These are phyloP conservation scores for Colletotrichum neosansevieriae DNA, from an alignment of 2,329 filamentous ascomycete species.

Conservation along the genomic window DNA sequence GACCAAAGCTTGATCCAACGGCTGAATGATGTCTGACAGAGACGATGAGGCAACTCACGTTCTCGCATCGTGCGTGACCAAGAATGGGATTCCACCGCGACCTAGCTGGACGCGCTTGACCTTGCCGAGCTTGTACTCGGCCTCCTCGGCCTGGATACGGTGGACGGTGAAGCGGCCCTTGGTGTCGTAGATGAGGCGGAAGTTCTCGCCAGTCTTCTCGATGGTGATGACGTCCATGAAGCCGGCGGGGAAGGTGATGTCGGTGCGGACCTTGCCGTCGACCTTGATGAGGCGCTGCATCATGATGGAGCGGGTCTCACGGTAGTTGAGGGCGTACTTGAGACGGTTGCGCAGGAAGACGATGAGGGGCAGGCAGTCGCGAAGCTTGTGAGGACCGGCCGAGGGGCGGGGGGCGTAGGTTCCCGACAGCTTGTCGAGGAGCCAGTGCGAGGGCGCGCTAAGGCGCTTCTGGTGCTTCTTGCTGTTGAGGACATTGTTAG, in stretches of 20 bases:
- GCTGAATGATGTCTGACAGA: conserved; percentile 98
- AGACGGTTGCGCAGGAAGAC: conserved; percentile 97
- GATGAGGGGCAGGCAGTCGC: conserved; percentile 98
- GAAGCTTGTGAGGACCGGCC: conserved; percentile 97
- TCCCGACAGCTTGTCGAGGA: conserved; percentile 99
- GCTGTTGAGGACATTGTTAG: conserved; percentile 63
- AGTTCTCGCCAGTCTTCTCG: conserved; percentile 99
- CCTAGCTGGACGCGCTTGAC: conserved; percentile 99
- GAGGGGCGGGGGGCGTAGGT: conserved; percentile 80
- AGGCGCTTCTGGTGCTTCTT: conserved; percentile 99
- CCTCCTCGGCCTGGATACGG: conserved; percentile 98
- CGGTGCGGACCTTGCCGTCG: conserved; percentile 99
- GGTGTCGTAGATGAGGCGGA: conserved; percentile 99
- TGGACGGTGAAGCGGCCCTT: conserved; percentile 99
- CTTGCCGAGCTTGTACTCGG: conserved; percentile 99
- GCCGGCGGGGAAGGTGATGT: conserved; percentile 95
- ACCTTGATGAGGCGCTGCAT: conserved; percentile 99
- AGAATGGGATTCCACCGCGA: conserved; percentile 99
- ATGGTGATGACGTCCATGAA: conserved; percentile 99
- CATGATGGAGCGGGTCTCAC: conserved; percentile 96
- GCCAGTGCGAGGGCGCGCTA: conserved; percentile 99
- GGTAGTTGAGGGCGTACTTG: conserved; percentile 99
- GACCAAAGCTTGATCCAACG: conserved; percentile 99
- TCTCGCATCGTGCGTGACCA: conserved; percentile 99
- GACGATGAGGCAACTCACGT: conserved; percentile 81